Evolutionary conservation across 2,329 filamentous ascomycete genomes (phyloP).

Genomic region (Teratosphaeria destructans): DNA sequence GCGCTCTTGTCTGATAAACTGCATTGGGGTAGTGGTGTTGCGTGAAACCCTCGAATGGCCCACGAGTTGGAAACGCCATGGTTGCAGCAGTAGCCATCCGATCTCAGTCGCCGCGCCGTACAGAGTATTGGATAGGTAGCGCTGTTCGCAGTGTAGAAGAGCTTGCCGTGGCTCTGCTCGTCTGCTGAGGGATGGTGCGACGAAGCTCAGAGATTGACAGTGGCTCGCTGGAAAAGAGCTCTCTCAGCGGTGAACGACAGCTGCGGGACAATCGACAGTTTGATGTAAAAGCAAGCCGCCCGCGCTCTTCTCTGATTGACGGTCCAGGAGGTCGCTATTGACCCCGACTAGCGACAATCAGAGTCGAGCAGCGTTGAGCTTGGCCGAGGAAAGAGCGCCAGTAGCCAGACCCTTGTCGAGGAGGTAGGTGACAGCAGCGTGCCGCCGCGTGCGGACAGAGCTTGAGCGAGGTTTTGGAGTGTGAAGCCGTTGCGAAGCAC

Average conservation of each 20-base stretch:
- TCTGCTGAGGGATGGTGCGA: background rate
- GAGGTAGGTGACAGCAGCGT: slow-evolving; percentile 1
- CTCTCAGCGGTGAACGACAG: background rate
- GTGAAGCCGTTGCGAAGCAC: slow-evolving; percentile 9
- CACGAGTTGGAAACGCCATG: slow-evolving; percentile 20
- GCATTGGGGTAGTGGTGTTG: slow-evolving; percentile 15
- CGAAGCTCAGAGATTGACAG: background rate
- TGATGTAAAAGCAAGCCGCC: background rate
- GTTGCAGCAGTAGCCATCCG: slow-evolving; percentile 21
- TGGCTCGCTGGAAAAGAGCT: background rate
- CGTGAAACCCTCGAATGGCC: slow-evolving; percentile 17
- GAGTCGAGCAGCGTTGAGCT: slow-evolving; percentile 1
- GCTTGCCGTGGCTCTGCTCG: background rate
- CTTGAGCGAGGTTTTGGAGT: slow-evolving; percentile 6
- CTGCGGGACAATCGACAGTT: background rate
- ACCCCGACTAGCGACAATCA: background rate
- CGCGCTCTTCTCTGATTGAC: background rate
- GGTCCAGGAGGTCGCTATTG: background rate
- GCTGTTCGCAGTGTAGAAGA: background rate
- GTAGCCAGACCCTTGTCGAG: slow-evolving; percentile 12
- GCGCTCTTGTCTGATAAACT: slow-evolving; percentile 15
- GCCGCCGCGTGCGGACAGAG: background rate
- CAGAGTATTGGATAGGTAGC: background rate
- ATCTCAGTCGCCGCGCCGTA: background rate
- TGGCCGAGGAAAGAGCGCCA: slow-evolving; percentile 9